Evolutionary conservation across 192 early-diverging fungal genomes (phyloP).

Genomic region (Podila horticola): DNA sequence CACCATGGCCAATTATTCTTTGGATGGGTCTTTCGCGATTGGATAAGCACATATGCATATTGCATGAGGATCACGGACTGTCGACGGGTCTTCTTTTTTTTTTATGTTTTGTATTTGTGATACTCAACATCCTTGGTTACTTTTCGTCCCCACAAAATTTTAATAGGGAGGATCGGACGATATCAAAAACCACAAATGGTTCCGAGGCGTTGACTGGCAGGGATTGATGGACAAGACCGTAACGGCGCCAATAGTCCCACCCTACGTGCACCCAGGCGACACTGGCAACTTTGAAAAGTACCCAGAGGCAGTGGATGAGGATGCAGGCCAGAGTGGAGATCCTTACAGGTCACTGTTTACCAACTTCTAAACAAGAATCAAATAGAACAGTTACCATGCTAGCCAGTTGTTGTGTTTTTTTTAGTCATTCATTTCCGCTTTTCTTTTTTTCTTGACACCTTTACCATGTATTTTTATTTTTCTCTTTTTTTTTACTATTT

Average conservation of each 20-base stretch:
- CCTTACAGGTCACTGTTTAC: constrained; percentile 85
- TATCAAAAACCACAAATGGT: constrained; percentile 96
- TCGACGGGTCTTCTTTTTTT: too few species aligned
- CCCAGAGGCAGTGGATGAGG: constrained; percentile 81
- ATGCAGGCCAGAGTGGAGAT: constrained; percentile 62
- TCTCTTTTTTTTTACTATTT: neutral
- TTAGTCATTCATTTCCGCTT: neutral
- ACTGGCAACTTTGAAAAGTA: constrained; percentile 99
- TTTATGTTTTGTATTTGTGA: neutral
- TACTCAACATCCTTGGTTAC: neutral
- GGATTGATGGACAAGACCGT: constrained; percentile 80
- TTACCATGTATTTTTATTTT: neutral
- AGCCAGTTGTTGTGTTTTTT: neutral
- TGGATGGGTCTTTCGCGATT: neutral
- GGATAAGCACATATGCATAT: neutral
- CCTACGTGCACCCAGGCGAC: constrained; percentile 89
- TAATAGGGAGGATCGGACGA: constrained; percentile 85
- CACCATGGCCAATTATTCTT: neutral
- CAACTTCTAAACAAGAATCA: constrained; percentile 62
- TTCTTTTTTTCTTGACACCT: neutral
- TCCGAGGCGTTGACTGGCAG: constrained; percentile 92
- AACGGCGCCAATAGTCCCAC: constrained; percentile 90
- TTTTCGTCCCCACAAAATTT: neutral
- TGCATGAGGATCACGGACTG: neutral
- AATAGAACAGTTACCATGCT: too few species aligned